Evolutionary conservation across 306 rosid genomes (phyloP).

Genomic region (Cicer judaicum): DNA sequence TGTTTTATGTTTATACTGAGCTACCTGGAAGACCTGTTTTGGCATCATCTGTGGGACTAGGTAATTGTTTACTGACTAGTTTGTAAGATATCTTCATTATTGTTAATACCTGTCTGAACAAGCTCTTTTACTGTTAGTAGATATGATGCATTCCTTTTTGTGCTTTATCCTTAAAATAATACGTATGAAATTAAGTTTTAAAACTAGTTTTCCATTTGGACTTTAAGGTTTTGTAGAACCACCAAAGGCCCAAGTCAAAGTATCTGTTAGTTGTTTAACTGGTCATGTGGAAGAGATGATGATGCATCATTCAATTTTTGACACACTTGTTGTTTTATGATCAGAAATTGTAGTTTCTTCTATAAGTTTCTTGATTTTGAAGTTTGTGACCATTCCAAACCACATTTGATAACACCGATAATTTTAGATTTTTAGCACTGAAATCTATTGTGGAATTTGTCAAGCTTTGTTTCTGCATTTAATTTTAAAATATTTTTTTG

Average conservation of each 20-base stretch:
- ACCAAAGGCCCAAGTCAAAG: neutral
- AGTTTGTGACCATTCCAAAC: conserved; percentile 7
- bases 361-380: neutral
- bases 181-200: neutral
- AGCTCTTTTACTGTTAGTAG: neutral
- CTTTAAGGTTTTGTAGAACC: conserved; percentile 13
- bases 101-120: conserved; percentile 1
- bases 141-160: conserved; percentile 27
- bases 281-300: neutral
- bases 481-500: neutral
- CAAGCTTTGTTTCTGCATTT: neutral
- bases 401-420: neutral
- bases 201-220: conserved; percentile 13
- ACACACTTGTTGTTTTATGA: neutral
- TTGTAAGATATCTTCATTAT: conserved; percentile 3
- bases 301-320: conserved; percentile 1
- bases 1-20: conserved; percentile 65
- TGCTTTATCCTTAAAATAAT: neutral
- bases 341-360: neutral
- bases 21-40: conserved; percentile 82
- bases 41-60: conserved; percentile 93
- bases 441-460: conserved; percentile 7
- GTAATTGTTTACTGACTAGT: conserved; percentile 52
- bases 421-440: neutral
- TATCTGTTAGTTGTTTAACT: neutral